Evolutionary conservation across 225 moss, liverwort and hornwort genomes (phyloP).

Genomic region (Takakia lepidozioides): DNA sequence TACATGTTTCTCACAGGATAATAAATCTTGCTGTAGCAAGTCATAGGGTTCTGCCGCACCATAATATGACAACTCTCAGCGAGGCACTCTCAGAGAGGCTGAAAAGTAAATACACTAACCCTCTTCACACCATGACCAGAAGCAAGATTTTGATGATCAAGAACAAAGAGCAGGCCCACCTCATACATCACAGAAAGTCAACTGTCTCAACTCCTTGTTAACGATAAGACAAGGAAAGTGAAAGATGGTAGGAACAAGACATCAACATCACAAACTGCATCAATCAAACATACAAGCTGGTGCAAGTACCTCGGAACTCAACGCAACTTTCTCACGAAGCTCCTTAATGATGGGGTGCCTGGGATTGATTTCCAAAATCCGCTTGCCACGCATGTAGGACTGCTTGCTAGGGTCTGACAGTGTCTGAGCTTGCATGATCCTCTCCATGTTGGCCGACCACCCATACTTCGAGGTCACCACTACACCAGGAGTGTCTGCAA

Average conservation of each 20-base stretch:
- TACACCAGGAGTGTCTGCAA: constrained; percentile 66
- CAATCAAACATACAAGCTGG: neutral
- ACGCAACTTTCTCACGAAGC: constrained; percentile 41
- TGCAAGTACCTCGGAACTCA: constrained; percentile 42
- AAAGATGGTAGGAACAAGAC: neutral
- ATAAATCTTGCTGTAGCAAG: too few species aligned
- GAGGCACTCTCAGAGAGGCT: too few species aligned
- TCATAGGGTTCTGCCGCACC: too few species aligned
- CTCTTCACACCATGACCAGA: too few species aligned
- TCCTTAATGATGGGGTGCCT: constrained; percentile 76
- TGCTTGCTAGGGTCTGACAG: constrained; percentile 66
- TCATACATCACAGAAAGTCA: too few species aligned
- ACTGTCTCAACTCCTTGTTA: neutral
- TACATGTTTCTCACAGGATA: too few species aligned
- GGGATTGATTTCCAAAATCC: constrained; percentile 71
- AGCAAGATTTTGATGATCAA: too few species aligned
- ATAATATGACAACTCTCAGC: too few species aligned
- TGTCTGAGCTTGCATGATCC: constrained; percentile 78
- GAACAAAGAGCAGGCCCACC: too few species aligned
- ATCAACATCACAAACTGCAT: neutral
- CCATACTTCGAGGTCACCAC: constrained; percentile 80
- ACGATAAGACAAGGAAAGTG: neutral
- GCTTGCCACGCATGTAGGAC: constrained; percentile 65
- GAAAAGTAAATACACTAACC: too few species aligned
- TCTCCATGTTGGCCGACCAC: constrained; percentile 93